These are phyloP conservation scores for Cytospora piceae DNA, from an alignment of 2,329 filamentous ascomycete genomes.

Conservation along the genomic window DNA sequence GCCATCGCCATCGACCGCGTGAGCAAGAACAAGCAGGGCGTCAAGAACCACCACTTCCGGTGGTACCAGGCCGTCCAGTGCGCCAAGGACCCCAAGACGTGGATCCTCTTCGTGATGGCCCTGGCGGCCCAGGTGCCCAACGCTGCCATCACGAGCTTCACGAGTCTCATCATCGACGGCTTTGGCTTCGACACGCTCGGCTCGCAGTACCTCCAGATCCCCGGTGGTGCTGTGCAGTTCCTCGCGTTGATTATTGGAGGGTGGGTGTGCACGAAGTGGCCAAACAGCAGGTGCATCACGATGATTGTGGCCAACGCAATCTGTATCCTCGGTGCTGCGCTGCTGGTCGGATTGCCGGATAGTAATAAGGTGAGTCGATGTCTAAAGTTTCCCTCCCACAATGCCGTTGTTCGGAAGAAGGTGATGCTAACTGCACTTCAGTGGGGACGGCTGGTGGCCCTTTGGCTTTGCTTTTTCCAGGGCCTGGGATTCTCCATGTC, in stretches of 20 bases:
- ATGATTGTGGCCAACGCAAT: constrained; percentile 60
- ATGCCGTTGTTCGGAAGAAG: background rate
- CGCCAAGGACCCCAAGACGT: constrained; percentile 59
- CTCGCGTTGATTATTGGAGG: constrained; percentile 55
- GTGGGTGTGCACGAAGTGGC: constrained; percentile 54
- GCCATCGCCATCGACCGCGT: constrained; percentile 57
- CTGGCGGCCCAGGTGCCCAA: constrained; percentile 30
- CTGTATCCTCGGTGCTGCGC: constrained; percentile 55
- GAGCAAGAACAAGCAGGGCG: constrained; percentile 53
- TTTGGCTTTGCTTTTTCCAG: constrained; percentile 52
- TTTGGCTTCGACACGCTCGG: constrained; percentile 39
- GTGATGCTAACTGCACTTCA: constrained; percentile 17
- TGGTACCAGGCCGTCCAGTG: constrained; percentile 52
- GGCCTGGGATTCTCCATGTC: constrained; percentile 41
- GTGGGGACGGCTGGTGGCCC: constrained; percentile 60
- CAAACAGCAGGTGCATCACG: constrained; percentile 54
- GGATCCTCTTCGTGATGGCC: constrained; percentile 54
- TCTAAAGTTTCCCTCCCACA: background rate
- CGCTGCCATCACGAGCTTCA: constrained; percentile 46
- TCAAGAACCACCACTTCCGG: constrained; percentile 56
- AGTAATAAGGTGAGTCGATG: constrained; percentile 45
- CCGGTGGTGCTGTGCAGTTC: constrained; percentile 61
- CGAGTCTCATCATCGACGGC: constrained; percentile 39
- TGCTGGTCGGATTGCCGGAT: constrained; percentile 55
- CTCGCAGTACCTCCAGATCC: constrained; percentile 53